Percentiles rank a stretch among this genome's conserved stretches.
Conservation (phyloP, 352 stramenopile genomes). For the Phytopythium aichiense region DNA sequence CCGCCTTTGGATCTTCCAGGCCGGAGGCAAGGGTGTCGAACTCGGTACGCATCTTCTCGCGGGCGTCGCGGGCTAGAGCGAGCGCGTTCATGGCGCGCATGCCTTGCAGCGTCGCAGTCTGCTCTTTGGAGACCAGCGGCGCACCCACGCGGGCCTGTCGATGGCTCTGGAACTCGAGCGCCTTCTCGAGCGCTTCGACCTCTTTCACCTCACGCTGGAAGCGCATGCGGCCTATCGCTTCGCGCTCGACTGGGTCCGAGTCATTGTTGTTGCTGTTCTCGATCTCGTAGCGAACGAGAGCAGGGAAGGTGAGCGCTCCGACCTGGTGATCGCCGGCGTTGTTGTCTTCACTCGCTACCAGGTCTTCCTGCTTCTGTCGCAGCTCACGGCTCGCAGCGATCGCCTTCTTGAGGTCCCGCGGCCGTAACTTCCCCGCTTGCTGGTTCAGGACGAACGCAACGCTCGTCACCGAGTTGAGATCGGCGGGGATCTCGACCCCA, state of each 20-base stretch:
- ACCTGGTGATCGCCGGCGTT: constrained; percentile 12
- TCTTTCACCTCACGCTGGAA: constrained; percentile 82
- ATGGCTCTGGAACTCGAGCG: constrained; percentile 86
- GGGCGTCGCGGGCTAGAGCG: constrained; percentile 24
- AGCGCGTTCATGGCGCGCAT: constrained; percentile 40
- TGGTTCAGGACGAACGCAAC: constrained; percentile 89
- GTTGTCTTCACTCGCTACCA: constrained; percentile 11
- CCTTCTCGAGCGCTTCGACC: constrained; percentile 64
- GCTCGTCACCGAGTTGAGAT: constrained; percentile 51
- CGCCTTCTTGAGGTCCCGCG: constrained; percentile 87
- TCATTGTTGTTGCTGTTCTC: constrained; percentile 16
- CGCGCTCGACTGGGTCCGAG: background rate
- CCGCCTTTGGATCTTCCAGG: background rate
- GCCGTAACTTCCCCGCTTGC: constrained; percentile 84
- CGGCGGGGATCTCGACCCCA: constrained; percentile 60
- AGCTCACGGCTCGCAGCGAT: constrained; percentile 77
- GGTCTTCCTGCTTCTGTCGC: constrained; percentile 56
- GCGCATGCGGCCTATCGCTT: constrained; percentile 64
- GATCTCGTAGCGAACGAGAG: constrained; percentile 53
- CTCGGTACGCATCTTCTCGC: constrained; percentile 39
- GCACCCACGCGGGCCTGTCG: constrained; percentile 46
- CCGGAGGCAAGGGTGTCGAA: constrained; percentile 31
- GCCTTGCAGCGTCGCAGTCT: constrained; percentile 40
- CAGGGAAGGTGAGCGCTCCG: constrained; percentile 38
- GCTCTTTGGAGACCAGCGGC: constrained; percentile 42